phyloP scores from a whole-genome alignment of 306 rosid species.

The Herpetospermum pedunculosum region DNA sequence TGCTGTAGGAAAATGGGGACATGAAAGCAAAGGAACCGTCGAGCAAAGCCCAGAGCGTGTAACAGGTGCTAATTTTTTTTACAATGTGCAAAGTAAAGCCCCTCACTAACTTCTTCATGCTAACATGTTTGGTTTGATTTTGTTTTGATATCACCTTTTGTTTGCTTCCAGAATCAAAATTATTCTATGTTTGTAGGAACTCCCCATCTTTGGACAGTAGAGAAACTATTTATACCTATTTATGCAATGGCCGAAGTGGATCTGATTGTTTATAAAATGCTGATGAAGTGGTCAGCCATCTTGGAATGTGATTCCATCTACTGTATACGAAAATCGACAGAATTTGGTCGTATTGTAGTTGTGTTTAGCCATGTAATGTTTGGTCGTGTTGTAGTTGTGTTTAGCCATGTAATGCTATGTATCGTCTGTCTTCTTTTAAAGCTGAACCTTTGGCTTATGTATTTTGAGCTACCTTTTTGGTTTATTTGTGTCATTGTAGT shows the following conservation, averaged over 20 bases:
- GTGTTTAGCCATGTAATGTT: constrained; percentile 7
- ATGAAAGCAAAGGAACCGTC: constrained; percentile 51
- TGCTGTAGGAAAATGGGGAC: constrained; percentile 64
- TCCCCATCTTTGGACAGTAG: constrained; percentile 14
- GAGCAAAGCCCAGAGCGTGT: constrained; percentile 75
- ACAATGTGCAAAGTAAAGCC: neutral
- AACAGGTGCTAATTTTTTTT: constrained; percentile 5
- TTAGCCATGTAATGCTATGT: neutral
- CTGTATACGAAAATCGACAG: constrained; percentile 19
- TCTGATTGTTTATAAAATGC: constrained; percentile 24
- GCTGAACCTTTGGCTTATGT: constrained; percentile 6
- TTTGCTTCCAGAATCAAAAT: constrained; percentile 1
- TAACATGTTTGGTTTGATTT: constrained; percentile 1
- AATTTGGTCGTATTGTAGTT: constrained; percentile 24
- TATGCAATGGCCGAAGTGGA: constrained; percentile 37
- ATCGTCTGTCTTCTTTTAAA: too few relatives aligned
- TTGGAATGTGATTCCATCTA: constrained; percentile 18
- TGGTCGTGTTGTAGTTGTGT: constrained; percentile 18
- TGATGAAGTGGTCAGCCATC: constrained; percentile 18
- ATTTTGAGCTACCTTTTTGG: neutral
- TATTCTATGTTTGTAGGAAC: neutral
- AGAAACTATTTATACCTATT: constrained; percentile 30
- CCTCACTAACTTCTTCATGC: neutral
- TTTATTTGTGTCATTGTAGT: neutral
- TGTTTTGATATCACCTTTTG: neutral